Conservation (phyloP, 176 grass and related monocot genomes). For the Thalia dealbata region DNA sequence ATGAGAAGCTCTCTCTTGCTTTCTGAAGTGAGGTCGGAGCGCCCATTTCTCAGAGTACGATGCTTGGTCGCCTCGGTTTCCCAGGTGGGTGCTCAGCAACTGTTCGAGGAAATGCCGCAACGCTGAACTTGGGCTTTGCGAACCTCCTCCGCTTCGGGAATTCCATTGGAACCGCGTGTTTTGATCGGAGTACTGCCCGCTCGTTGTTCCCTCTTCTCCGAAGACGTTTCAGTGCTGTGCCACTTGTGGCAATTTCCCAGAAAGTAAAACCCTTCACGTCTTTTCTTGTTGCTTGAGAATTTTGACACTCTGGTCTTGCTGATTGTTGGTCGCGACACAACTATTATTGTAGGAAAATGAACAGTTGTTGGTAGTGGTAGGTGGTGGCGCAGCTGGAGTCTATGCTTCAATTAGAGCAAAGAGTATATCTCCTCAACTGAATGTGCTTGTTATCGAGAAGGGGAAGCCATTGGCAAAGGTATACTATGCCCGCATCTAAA, state of each 20-base stretch:
- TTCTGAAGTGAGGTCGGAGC: not conserved
- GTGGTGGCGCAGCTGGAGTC: conserved; percentile 73
- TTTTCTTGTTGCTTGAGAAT: not conserved
- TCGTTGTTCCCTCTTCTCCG: conserved; percentile 8
- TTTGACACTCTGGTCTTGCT: not conserved
- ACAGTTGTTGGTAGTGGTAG: conserved; percentile 57
- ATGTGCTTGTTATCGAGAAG: conserved; percentile 72
- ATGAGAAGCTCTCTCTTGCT: too few relatives aligned
- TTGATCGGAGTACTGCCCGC: conserved; percentile 12
- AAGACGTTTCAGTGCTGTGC: conserved; percentile 19
- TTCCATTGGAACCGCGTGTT: conserved; percentile 14
- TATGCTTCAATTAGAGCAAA: conserved; percentile 90
- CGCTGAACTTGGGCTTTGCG: conserved; percentile 12
- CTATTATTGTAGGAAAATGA: conserved; percentile 15
- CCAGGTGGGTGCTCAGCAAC: not conserved
- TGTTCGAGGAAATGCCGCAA: conserved; percentile 49
- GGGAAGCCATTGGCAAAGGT: conserved; percentile 76
- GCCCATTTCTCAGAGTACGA: not conserved
- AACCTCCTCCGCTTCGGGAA: conserved; percentile 9
- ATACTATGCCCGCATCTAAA: not conserved
- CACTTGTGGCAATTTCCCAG: not conserved
- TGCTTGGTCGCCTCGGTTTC: not conserved
- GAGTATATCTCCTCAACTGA: conserved; percentile 46
- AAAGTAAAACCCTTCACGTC: conserved; percentile 20
- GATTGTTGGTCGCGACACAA: not conserved